These are phyloP conservation scores for Mucor plumbeus DNA, from an alignment of 371 early-diverging fungal species.

Conservation along the genomic window DNA sequence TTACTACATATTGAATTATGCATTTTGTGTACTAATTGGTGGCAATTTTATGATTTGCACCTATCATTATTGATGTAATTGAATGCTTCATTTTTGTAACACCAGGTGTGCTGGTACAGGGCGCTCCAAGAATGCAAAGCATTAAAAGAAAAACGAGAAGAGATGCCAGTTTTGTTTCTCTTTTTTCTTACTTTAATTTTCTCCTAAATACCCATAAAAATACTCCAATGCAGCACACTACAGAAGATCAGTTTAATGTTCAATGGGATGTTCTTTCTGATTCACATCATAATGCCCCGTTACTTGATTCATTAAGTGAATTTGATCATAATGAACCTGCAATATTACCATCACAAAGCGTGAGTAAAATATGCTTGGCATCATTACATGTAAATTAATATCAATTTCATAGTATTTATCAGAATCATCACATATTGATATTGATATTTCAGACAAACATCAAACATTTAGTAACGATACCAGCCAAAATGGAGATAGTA, in stretches of 20 bases:
- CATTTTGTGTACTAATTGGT: no score
- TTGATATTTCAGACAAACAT: constrained; percentile 30
- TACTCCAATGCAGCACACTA: constrained; percentile 22
- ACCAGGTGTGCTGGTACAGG: constrained; percentile 1
- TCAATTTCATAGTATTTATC: constrained; percentile 11
- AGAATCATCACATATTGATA: constrained; percentile 19
- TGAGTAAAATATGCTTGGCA: not conserved
- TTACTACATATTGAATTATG: no score
- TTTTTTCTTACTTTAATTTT: not conserved
- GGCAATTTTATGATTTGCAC: no score
- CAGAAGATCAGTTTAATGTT: constrained; percentile 41
- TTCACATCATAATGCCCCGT: constrained; percentile 5
- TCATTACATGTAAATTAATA: not conserved
- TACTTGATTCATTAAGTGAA: constrained; percentile 22
- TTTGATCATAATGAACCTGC: constrained; percentile 19
- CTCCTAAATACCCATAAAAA: constrained; percentile 9
- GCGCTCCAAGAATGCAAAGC: constrained; percentile 6
- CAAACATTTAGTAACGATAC: constrained; percentile 7
- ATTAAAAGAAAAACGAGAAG: not conserved
- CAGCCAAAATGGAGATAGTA: not conserved
- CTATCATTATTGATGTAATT: not conserved
- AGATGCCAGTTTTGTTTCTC: not conserved
- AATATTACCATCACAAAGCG: constrained; percentile 20
- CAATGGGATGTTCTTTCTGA: constrained; percentile 38
- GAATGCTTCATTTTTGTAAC: not conserved